These are phyloP conservation scores for Pascua sp. DNA, from an alignment of 1,284 basidiomycete species.

Conservation along the genomic window DNA sequence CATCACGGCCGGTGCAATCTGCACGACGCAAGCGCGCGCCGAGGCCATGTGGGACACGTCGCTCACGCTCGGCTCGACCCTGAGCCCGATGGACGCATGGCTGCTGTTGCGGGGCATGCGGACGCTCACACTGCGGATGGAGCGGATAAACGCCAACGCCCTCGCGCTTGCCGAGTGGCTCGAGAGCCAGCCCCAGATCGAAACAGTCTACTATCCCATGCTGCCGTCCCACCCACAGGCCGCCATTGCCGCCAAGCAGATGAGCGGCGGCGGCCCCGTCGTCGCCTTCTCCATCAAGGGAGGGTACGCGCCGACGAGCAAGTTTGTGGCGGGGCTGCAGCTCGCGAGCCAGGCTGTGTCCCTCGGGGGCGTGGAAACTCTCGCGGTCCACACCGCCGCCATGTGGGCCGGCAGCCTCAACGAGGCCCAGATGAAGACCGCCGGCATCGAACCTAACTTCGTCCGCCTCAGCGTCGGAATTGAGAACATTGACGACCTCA, in stretches of 20 bases:
- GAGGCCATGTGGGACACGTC: slow-evolving; percentile 11
- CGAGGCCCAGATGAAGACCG: slow-evolving; percentile 11
- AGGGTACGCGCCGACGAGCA: slow-evolving; percentile 10
- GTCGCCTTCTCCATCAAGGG: slow-evolving; percentile 8
- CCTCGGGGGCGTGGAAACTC: slow-evolving; percentile 15
- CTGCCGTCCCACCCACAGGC: slow-evolving; percentile 10
- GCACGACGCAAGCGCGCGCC: slow-evolving; percentile 2
- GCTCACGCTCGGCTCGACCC: slow-evolving; percentile 12
- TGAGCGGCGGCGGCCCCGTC: slow-evolving; percentile 12
- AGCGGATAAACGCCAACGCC: slow-evolving; percentile 12
- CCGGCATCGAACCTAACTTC: slow-evolving; percentile 15
- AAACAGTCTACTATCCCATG: slow-evolving; percentile 12
- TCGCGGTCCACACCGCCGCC: slow-evolving; percentile 14
- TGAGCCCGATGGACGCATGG: slow-evolving; percentile 16
- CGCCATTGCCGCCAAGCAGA: slow-evolving; percentile 11
- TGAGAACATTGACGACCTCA: slow-evolving; percentile 14
- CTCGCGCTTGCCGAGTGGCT: slow-evolving; percentile 12
- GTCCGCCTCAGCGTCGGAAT: slow-evolving; percentile 7
- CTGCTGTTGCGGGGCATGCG: slow-evolving; percentile 11
- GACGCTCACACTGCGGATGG: slow-evolving; percentile 14
- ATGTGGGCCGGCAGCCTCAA: slow-evolving; percentile 15
- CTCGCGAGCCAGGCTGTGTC: slow-evolving; percentile 13
- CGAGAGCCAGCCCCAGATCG: slow-evolving; percentile 7
- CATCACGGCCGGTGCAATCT: slow-evolving; percentile 14
- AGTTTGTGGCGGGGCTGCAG: slow-evolving; percentile 10